phyloP scores from a whole-genome alignment of 2,329 filamentous ascomycete species.

The Cercospora sesami region DNA sequence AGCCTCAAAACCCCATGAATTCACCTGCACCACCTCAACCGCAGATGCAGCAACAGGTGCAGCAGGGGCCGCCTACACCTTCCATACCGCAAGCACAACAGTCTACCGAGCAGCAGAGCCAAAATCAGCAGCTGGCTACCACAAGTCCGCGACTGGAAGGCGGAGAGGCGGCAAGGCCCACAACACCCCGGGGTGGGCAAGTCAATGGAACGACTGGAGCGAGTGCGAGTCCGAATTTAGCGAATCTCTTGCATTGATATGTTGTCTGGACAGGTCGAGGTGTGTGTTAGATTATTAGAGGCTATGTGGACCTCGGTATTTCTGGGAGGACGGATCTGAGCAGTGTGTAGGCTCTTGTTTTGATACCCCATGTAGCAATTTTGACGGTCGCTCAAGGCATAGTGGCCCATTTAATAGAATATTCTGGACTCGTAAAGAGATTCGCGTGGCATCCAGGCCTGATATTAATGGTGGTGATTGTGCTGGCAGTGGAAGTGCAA shows the following conservation, averaged over 20 bases:
- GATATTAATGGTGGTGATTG: background rate
- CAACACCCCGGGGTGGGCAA: constrained; percentile 32
- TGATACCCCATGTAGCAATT: constrained; percentile 3
- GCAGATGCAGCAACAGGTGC: background rate
- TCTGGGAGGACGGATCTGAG: constrained; percentile 4
- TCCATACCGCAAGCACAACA: constrained; percentile 19
- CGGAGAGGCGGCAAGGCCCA: constrained; percentile 25
- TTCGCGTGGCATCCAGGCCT: background rate
- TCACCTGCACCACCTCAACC: constrained; percentile 4
- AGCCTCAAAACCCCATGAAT: constrained; percentile 16
- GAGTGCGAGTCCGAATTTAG: constrained; percentile 51
- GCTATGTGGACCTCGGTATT: constrained; percentile 3
- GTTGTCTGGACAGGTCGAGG: background rate
- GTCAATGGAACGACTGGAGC: constrained; percentile 36
- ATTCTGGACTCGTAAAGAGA: background rate
- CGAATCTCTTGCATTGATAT: constrained; percentile 48
- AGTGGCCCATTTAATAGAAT: background rate
- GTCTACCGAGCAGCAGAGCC: constrained; percentile 5
- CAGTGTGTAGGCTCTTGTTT: constrained; percentile 4
- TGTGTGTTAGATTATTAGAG: background rate
- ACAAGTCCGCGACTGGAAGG: constrained; percentile 23
- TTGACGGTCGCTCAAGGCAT: background rate
- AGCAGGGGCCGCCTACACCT: constrained; percentile 9
- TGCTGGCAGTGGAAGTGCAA: background rate
- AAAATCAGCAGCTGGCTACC: constrained; percentile 14